Base-by-base conservation (phyloP, 1,139 yeast genomes). In the Suhomyces panamericanus region DNA sequence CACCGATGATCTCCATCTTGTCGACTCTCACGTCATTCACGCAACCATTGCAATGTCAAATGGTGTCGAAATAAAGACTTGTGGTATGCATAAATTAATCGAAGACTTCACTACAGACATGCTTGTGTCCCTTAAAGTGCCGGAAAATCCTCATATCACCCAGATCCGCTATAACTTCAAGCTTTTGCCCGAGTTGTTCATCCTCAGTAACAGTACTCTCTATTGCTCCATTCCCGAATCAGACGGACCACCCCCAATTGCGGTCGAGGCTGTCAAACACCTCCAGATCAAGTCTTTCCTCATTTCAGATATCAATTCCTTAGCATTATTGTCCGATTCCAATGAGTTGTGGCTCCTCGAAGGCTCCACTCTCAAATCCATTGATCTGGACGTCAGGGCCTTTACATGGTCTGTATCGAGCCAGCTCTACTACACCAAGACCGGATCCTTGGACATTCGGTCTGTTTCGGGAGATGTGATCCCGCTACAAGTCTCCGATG, bases 21-120 rank as follows among this genome's bases (percentile, higher is more conserved):
- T 73, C 20, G 59, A 69, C 28, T 56, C 70, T 10, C 63, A 67
- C 13, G 62, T 67, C 43, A 27, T 47, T 10, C 48, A 53, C 16
- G 55, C 59, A 6, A 44, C 59, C 22, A 61, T 64, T 48, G 75
- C 71, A 10, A 62, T 64, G 30, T 68, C 77, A n/a, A 64, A 71
- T 49, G 55, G 63, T 12, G 44, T 51, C 4, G 32, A 43, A 29
- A 51, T 62, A 46, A 58, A 58, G n/a, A 17, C 58, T 14, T 67
- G 59, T 9, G 48, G 42, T 13, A 39, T 58, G 13, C 32, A 41
- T 9, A 45, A 44, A 24, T 39, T 60, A 36, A 49, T 37, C 22
- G 3, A 31, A 5, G 24, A 37, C n/a, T 33, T 37, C 17, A 14
- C 14, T n/a, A 6, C 22, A 8, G 30, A 28, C 13, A 11, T 20